Conservation (phyloP, 371 early-diverging fungal species). For the Apophysomyces variabilis region DNA sequence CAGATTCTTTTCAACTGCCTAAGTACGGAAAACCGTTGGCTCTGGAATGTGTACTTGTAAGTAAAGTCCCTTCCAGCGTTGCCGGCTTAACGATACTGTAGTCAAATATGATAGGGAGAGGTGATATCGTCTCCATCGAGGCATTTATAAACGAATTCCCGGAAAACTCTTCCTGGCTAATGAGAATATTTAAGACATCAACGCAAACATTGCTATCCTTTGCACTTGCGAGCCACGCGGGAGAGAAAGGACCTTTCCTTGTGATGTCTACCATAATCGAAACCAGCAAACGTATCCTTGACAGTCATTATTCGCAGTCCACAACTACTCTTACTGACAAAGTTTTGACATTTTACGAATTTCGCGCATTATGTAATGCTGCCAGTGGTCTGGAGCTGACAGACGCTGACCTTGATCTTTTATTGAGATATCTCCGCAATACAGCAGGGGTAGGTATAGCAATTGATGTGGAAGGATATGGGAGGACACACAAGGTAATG, state of each 20-base stretch:
- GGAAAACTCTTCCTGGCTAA: slow-evolving; percentile 4
- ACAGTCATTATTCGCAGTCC: slow-evolving; percentile 20
- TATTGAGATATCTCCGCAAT: slow-evolving; percentile 36
- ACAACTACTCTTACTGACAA: slow-evolving; percentile 17
- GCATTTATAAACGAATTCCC: slow-evolving; percentile 22
- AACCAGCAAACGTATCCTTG: slow-evolving; percentile 24
- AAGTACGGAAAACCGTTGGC: slow-evolving; percentile 28
- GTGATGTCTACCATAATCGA: slow-evolving; percentile 42
- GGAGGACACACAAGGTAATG: slow-evolving; percentile 24
- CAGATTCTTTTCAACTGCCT: slow-evolving; percentile 17
- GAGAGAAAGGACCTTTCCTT: slow-evolving; percentile 19
- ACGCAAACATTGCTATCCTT: background rate
- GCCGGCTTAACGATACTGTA: background rate
- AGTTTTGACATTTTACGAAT: slow-evolving; percentile 40
- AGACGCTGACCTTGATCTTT: slow-evolving; percentile 35
- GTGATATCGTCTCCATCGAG: slow-evolving; percentile 34
- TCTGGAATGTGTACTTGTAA: slow-evolving; percentile 25
- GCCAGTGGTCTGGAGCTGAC: slow-evolving; percentile 29
- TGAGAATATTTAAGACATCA: background rate
- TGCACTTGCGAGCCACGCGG: background rate
- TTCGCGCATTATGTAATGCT: slow-evolving; percentile 29
- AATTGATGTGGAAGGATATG: slow-evolving; percentile 41
- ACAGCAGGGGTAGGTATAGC: slow-evolving; percentile 35
- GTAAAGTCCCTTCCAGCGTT: background rate
- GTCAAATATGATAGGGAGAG: slow-evolving; percentile 19